Conservation (phyloP, 2,329 filamentous ascomycete genomes). For the Zasmidium cellare region DNA sequence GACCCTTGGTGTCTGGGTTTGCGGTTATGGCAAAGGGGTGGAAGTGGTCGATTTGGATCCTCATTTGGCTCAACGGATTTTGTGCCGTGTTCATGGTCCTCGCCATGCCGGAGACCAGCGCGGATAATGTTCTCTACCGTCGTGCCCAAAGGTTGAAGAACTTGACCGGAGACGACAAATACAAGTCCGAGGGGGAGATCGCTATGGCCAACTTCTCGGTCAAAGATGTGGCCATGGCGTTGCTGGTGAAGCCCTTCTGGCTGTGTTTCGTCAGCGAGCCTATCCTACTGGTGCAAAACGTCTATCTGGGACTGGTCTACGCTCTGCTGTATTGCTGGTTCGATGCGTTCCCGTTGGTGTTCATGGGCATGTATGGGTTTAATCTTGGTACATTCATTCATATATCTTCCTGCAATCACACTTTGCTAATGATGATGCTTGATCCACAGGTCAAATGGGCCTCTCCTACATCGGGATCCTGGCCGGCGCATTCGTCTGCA, state of each 20-base stretch:
- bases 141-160: constrained; percentile 38
- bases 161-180: constrained; percentile 35
- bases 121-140: constrained; percentile 40
- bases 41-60: constrained; percentile 32
- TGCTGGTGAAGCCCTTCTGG: constrained; percentile 42
- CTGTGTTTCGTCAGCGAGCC: constrained; percentile 40
- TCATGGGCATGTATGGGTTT: constrained; percentile 40
- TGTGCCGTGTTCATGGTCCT: constrained; percentile 35
- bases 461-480: constrained; percentile 41
- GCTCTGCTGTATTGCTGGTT: constrained; percentile 45
- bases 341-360: constrained; percentile 44
- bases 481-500: constrained; percentile 34
- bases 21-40: constrained; percentile 27
- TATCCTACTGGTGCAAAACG: constrained; percentile 39
- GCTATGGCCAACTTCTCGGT: constrained; percentile 32
- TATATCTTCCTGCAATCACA: not conserved
- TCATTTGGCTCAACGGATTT: constrained; percentile 40
- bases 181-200: constrained; percentile 40
- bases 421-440: not conserved
- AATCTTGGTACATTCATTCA: constrained; percentile 27
- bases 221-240: constrained; percentile 39
- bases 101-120: constrained; percentile 38
- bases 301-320: constrained; percentile 43
- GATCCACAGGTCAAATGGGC: constrained; percentile 20
- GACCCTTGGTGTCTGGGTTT: constrained; percentile 42